These are phyloP conservation scores for Westerdykella ornata DNA, from an alignment of 2,329 filamentous ascomycete species.

Conservation along the genomic window DNA sequence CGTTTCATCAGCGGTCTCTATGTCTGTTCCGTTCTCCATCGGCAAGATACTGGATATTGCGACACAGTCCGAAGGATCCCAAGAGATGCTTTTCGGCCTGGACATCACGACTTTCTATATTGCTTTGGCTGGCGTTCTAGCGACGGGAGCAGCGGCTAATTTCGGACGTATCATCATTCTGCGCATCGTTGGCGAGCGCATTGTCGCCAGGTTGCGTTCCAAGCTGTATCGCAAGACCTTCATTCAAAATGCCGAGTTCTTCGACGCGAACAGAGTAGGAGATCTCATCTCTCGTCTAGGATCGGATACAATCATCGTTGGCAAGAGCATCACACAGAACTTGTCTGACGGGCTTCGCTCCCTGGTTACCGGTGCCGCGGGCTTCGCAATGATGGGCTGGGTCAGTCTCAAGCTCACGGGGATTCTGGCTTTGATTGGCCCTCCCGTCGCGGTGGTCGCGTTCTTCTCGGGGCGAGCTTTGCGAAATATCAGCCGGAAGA, in stretches of 20 bases:
- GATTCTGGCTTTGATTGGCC: slow-evolving; percentile 78
- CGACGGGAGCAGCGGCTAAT: slow-evolving; percentile 79
- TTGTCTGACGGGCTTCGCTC: slow-evolving; percentile 91
- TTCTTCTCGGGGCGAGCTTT: slow-evolving; percentile 89
- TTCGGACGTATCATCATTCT: slow-evolving; percentile 91
- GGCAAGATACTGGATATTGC: slow-evolving; percentile 91
- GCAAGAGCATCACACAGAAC: slow-evolving; percentile 97
- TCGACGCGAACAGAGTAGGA: slow-evolving; percentile 93
- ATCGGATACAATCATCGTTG: slow-evolving; percentile 94
- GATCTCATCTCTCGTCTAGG: slow-evolving; percentile 93
- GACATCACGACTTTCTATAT: slow-evolving; percentile 83
- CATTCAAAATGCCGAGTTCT: slow-evolving; percentile 97
- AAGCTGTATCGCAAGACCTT: slow-evolving; percentile 88
- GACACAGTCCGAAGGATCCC: slow-evolving; percentile 59
- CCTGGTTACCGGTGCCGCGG: slow-evolving; percentile 81
- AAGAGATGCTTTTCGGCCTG: slow-evolving; percentile 72
- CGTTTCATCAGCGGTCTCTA: slow-evolving; percentile 84
- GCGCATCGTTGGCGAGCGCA: slow-evolving; percentile 87
- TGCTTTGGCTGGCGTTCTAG: slow-evolving; percentile 65
- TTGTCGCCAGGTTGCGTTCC: slow-evolving; percentile 82
- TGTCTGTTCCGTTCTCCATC: slow-evolving; percentile 95
- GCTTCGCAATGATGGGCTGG: slow-evolving; percentile 91
- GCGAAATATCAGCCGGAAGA: slow-evolving; percentile 80
- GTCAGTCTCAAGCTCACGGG: slow-evolving; percentile 86
- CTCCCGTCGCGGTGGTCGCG: slow-evolving; percentile 81